Conservation (phyloP, 352 stramenopile genomes). For the Globisporangium orthogonon region DNA sequence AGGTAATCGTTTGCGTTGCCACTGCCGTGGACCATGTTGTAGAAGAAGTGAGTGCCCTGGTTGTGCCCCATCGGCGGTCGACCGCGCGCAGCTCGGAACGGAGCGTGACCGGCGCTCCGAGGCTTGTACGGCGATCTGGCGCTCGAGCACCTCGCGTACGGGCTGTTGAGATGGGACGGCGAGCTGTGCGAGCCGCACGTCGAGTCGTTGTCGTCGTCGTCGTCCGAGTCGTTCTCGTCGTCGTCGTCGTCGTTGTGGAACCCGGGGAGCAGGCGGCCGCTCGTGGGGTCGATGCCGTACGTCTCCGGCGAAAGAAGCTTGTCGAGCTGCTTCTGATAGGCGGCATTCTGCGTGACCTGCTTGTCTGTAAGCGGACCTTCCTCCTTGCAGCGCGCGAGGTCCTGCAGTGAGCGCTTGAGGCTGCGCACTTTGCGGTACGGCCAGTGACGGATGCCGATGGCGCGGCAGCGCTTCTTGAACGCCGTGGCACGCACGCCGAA, state of each 20-base stretch:
- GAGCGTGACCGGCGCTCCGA: too few species aligned
- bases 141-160: too few species aligned
- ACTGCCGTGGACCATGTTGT: too few species aligned
- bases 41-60: too few species aligned
- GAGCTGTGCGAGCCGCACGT: too few species aligned
- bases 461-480: conserved; percentile 71
- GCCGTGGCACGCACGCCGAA: conserved; percentile 66
- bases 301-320: conserved; percentile 60
- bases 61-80: too few species aligned
- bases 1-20: too few species aligned
- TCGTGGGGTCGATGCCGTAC: conserved; percentile 60
- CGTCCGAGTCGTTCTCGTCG: conserved; percentile 42
- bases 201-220: too few species aligned
- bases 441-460: conserved; percentile 70
- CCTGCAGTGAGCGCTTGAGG: conserved; percentile 56
- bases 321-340: conserved; percentile 59
- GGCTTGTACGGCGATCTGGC: too few species aligned
- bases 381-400: conserved; percentile 52
- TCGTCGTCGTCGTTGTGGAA: conserved; percentile 44
- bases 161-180: too few species aligned
- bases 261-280: too few species aligned
- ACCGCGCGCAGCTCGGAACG: too few species aligned
- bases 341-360: conserved; percentile 45
- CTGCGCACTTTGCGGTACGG: conserved; percentile 68
- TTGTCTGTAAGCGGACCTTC: conserved; percentile 52